A percentile compares a stretch with the other conserved stretches of the same genome.
Evolutionary conservation across 768 basidiomycete species (phyloP).

Genomic region (Mycena indigotica): DNA sequence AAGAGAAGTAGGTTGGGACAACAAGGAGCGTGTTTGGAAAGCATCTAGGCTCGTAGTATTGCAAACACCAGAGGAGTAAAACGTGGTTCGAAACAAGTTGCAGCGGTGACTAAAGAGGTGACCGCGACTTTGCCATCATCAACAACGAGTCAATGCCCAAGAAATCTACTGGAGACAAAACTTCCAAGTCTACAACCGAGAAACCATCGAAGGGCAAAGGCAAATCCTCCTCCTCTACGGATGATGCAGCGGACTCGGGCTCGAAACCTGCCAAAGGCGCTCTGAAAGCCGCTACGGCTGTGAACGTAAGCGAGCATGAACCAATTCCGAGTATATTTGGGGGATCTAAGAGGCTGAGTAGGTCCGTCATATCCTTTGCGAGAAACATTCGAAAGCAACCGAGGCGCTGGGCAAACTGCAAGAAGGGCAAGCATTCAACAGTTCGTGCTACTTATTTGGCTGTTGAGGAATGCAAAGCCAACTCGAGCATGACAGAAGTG

Average conservation of each 20-base stretch:
- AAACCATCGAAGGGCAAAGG: conserved; percentile 3
- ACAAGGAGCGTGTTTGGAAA: too few species aligned
- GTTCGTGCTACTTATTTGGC: conserved; percentile 7
- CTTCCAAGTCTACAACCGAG: not conserved
- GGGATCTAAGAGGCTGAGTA: too few species aligned
- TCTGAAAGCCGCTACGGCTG: conserved; percentile 76
- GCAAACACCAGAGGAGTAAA: too few species aligned
- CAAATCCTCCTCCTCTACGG: not conserved
- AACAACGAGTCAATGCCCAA: not conserved
- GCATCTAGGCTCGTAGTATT: too few species aligned
- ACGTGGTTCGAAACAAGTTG: not conserved
- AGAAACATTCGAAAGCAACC: conserved; percentile 79
- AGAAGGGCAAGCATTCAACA: conserved; percentile 84
- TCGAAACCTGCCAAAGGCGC: conserved; percentile 1
- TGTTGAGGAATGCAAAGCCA: too few species aligned
- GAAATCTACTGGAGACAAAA: not conserved
- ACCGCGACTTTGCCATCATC: not conserved
- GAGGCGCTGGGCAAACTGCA: conserved; percentile 82
- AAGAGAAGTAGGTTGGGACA: too few species aligned
- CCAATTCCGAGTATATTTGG: too few species aligned
- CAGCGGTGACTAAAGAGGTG: too few species aligned
- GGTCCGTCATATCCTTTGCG: conserved; percentile 86
- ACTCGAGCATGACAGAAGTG: conserved; percentile 54
- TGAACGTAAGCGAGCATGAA: conserved; percentile 53
- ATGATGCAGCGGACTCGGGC: not conserved